phyloP scores from a whole-genome alignment of 2,329 filamentous ascomycete species.

The Aspergillus chevalieri region DNA sequence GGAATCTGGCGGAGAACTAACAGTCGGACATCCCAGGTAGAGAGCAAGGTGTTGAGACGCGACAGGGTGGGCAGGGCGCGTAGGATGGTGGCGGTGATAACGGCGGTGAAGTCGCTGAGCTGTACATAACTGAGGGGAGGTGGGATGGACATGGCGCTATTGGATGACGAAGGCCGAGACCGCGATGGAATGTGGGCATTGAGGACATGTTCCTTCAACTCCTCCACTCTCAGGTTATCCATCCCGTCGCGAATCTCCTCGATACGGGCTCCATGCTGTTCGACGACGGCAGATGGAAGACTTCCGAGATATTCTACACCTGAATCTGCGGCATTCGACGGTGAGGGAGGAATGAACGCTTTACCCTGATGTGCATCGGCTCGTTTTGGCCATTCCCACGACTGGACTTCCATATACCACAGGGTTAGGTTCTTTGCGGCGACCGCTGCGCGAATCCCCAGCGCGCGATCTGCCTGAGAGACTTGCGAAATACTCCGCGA shows the following conservation, averaged over 20 bases:
- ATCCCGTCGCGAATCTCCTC: conserved; percentile 59
- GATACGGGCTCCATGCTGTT: conserved; percentile 64
- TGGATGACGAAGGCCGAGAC: conserved; percentile 48
- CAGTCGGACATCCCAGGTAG: conserved; percentile 71
- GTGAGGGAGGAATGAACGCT: conserved; percentile 34
- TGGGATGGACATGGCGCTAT: conserved; percentile 39
- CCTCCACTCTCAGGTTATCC: conserved; percentile 50
- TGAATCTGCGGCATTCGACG: conserved; percentile 6
- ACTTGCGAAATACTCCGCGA: conserved; percentile 49
- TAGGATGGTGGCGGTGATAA: conserved; percentile 87
- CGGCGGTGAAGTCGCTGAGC: conserved; percentile 82
- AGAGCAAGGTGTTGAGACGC: conserved; percentile 64
- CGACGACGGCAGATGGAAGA: conserved; percentile 58
- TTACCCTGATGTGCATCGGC: conserved; percentile 32
- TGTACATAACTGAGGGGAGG: conserved; percentile 52
- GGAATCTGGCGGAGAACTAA: conserved; percentile 69
- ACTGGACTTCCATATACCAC: conserved; percentile 54
- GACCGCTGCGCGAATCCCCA: conserved; percentile 55
- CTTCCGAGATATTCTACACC: conserved; percentile 60
- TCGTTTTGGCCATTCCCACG: conserved; percentile 52
- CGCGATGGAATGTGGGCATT: conserved; percentile 66
- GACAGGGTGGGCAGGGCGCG: conserved; percentile 78
- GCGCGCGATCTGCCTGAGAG: conserved; percentile 51
- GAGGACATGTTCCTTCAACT: conserved; percentile 82
- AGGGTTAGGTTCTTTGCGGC: conserved; percentile 52